Conservation (phyloP, 306 rosid species). For the Fragaria nilgerrensis region DNA sequence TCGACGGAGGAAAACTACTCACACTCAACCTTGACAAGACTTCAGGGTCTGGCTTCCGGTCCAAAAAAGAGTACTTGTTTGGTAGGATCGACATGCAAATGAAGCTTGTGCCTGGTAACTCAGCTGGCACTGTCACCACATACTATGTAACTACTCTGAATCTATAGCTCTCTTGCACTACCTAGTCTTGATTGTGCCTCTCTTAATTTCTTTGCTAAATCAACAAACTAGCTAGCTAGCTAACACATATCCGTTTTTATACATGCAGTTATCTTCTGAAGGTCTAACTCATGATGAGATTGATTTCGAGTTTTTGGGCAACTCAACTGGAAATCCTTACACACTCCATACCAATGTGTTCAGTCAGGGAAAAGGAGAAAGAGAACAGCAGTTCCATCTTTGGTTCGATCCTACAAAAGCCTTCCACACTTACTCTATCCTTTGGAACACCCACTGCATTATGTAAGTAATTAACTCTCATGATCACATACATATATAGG, state of each 20-base stretch:
- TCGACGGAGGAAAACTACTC: constrained; percentile 49
- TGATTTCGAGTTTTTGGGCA: constrained; percentile 48
- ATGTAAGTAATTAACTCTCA: constrained; percentile 21
- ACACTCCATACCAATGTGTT: constrained; percentile 40
- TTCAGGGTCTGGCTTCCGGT: constrained; percentile 69
- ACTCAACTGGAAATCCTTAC: constrained; percentile 39
- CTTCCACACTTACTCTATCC: constrained; percentile 43
- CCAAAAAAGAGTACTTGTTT: constrained; percentile 54
- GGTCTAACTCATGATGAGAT: constrained; percentile 45
- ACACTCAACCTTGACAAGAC: constrained; percentile 57
- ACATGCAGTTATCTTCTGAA: constrained; percentile 63
- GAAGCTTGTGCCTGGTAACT: constrained; percentile 69
- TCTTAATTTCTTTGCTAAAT: not conserved
- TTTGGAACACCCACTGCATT: constrained; percentile 37
- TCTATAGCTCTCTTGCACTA: not conserved
- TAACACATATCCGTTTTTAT: no score
- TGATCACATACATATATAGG: no score
- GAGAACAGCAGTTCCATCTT: constrained; percentile 39
- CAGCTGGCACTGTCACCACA: constrained; percentile 89
- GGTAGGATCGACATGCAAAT: constrained; percentile 74
- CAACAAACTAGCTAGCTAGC: not conserved
- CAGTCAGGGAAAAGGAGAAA: constrained; percentile 35
- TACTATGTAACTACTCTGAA: constrained; percentile 46
- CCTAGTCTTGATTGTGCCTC: not conserved
- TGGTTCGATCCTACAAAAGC: constrained; percentile 48